These are phyloP conservation scores for Magnolia changhungtana DNA, from an alignment of 164 flowering plant species.

Conservation along the genomic window DNA sequence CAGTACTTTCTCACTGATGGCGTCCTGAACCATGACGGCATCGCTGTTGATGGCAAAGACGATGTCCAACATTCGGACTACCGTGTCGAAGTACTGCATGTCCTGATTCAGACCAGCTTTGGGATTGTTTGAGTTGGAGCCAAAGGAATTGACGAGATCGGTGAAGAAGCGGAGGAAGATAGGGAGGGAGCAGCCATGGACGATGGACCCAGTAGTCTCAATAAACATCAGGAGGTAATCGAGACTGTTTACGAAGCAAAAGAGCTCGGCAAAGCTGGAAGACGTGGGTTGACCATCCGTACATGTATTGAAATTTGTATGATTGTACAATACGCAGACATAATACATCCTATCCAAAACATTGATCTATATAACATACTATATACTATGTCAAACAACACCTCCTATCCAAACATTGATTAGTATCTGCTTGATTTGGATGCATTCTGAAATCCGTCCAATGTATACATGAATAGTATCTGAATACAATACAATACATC, in stretches of 20 bases:
- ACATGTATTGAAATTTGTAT: conserved; percentile 1
- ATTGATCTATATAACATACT: too few relatives aligned
- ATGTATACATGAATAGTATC: too few relatives aligned
- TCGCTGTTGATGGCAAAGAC: conserved; percentile 90
- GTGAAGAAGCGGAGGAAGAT: conserved; percentile 92
- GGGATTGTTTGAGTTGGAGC: conserved; percentile 70
- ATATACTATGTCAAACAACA: too few relatives aligned
- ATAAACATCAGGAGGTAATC: conserved; percentile 77
- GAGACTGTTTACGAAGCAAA: conserved; percentile 84
- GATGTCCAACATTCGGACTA: conserved; percentile 84
- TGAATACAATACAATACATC: too few relatives aligned
- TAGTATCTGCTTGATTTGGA: too few relatives aligned
- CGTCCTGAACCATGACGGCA: conserved; percentile 92
- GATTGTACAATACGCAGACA: too few relatives aligned
- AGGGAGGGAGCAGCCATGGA: conserved; percentile 92
- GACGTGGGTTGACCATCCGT: conserved; percentile 49
- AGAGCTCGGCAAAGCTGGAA: conserved; percentile 60
- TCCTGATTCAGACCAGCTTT: conserved; percentile 92
- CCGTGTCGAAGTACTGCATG: conserved; percentile 87
- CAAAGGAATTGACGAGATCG: conserved; percentile 97
- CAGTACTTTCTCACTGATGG: conserved; percentile 92
- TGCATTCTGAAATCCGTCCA: too few relatives aligned
- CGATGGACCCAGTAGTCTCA: conserved; percentile 80
- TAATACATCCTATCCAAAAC: too few relatives aligned
- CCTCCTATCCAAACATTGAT: too few relatives aligned